Evolutionary conservation across 805 yeast genomes (phyloP), one percentile per base, ranked within the genome.

Genomic region (Kodamaea nitidulidarum): DNA sequence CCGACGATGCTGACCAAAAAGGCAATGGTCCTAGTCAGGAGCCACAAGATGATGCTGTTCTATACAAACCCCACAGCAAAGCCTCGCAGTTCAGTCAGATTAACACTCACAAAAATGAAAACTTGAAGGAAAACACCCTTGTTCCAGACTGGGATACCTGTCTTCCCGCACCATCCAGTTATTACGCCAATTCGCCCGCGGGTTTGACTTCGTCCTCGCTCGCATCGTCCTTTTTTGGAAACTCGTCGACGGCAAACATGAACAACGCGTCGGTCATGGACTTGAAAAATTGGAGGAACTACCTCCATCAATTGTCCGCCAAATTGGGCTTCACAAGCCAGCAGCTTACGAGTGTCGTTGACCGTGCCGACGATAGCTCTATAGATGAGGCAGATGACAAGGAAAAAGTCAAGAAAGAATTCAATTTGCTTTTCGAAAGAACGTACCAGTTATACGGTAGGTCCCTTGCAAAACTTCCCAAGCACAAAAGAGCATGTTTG

Each of bases 81-180:
- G 55, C 71, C 5, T 49, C 56, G 22, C 67, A 68, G 41, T 68
- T 68, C 52, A 57, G 52, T 40, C 58, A 65, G 42, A 66, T 68
- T 44, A 65, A 68, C 45, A 68, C 72, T 6, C 74, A 67, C 49
- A 66, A 63, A 43, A 68, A 67, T 49, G 73, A 68, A 44, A 66
- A 68, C 50, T 47, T 68, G 28, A 46, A 44, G 27, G 71, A 65
- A 36, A 68, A 68, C 45, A 46, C 59, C 8, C 63, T 68, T 37
- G 73, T 68, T 9, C 74, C 74, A 9, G 58, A 57, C 36, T 68
- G 74, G 74, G 49, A 60, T 22, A 44, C 44, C 29, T 68, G 74
- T 43, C 51, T 68, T 17, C 67, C 68, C 1, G 40, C 36, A 8
- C 67, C 56, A 35, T 45, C 44, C 11, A 47, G 55, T 3, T 41